These are phyloP conservation scores for Tylopilus sp. DNA, from an alignment of 768 basidiomycete species.

Conservation along the genomic window DNA sequence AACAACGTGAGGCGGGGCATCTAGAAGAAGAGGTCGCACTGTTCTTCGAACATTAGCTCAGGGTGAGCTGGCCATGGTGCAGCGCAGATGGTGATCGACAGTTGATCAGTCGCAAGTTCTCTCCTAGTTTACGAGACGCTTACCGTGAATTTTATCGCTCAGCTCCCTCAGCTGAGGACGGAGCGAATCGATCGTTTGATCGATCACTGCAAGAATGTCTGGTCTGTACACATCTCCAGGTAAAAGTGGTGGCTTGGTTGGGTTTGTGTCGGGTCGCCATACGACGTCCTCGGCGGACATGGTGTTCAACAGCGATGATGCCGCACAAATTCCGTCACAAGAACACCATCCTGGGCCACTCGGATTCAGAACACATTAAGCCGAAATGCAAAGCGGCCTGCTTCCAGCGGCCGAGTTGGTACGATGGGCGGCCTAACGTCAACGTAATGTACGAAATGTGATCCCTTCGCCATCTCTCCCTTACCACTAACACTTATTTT, in stretches of 20 bases:
- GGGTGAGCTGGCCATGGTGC: constrained; percentile 52
- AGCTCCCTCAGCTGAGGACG: constrained; percentile 55
- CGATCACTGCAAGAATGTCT: constrained; percentile 60
- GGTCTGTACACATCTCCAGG: constrained; percentile 45
- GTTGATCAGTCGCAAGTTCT: constrained; percentile 4
- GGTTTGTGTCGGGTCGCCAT: constrained; percentile 40
- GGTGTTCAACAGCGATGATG: not conserved
- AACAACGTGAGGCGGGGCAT: not conserved
- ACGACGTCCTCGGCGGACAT: constrained; percentile 21
- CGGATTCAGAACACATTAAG: too few species aligned
- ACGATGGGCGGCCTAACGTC: not conserved
- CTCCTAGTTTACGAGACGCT: not conserved
- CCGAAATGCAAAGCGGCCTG: too few species aligned
- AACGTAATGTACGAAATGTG: not conserved
- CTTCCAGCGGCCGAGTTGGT: too few species aligned
- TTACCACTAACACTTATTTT: too few species aligned
- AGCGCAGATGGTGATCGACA: not conserved
- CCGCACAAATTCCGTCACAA: too few species aligned
- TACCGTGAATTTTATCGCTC: constrained; percentile 75
- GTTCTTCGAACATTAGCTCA: constrained; percentile 66
- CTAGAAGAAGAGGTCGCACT: constrained; percentile 32
- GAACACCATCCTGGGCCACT: too few species aligned
- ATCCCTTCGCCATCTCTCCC: not conserved
- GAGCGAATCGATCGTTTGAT: constrained; percentile 49
- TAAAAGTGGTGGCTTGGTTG: constrained; percentile 21